Evolutionary conservation across 768 basidiomycete genomes (phyloP), one percentile per base, ranked within the genome.

Genomic region (Brasilioporus rufonigricans): DNA sequence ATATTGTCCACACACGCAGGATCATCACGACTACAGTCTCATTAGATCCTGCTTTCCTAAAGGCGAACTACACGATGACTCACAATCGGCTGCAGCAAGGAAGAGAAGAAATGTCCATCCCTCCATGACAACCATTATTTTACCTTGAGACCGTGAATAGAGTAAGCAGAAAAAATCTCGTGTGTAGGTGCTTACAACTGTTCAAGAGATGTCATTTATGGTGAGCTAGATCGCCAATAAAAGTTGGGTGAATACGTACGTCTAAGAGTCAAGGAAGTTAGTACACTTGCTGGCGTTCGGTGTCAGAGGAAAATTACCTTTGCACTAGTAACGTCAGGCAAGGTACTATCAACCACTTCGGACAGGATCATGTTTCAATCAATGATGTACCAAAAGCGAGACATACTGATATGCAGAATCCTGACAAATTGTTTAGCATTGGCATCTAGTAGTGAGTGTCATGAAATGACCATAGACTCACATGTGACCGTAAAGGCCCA

Each of bases 341-440:
- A 3, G 16, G 57, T 50, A 47, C 23, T 58, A 26, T 32, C 58
- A 38, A 44, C 56, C 4, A 41, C 56, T 59, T 21, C n/a, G n/a
- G 11, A 38, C 18, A 38, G 16, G 21, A 8, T 12, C 40, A 21
- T 41, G 4, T 18, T 23, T 44, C 2, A 45, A 10, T 36, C n/a
- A 38, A 19, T n/a, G 38, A 1, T 10, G 8, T 18, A 5, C 38
- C n/a, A 19, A 38, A n/a, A 38, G n/a, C 38, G n/a, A 38, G 38
- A 38, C 38, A 2, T 38, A 38, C 38, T 7, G 38, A 19, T 38
- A 12, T 38, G n/a, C 38, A 19, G 38, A 19, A 38, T 38, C 38
- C 38, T 38, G n/a, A 38, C 19, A 8, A 19, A 38, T 3, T 18
- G 7, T 19, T 38, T 7, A 6, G n/a, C 2, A 18, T 38, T 19